Evolutionary conservation across 768 basidiomycete genomes (phyloP).

Genomic region (Psilocybe cyanescens): DNA sequence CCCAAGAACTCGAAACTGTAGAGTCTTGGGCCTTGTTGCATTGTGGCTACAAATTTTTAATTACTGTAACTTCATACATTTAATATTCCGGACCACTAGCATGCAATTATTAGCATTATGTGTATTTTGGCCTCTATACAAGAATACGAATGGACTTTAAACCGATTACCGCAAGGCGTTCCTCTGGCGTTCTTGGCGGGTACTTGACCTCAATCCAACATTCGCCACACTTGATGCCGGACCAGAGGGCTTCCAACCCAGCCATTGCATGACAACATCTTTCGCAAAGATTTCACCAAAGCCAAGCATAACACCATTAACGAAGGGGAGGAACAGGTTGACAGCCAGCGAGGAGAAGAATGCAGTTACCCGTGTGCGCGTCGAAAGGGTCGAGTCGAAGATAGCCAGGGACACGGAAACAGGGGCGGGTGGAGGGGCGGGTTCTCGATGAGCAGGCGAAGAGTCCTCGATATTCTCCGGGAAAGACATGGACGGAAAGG

Average conservation of each 20-base stretch:
- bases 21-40: constrained; percentile 5
- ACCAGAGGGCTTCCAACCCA: constrained; percentile 46
- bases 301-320: constrained; percentile 96
- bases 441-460: constrained; percentile 36
- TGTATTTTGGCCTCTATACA: neutral
- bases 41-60: neutral
- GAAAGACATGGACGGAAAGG: constrained; percentile 82
- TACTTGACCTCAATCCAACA: constrained; percentile 27
- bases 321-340: constrained; percentile 84
- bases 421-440: constrained; percentile 29
- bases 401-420: constrained; percentile 67
- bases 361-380: constrained; percentile 69
- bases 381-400: constrained; percentile 69
- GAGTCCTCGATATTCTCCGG: constrained; percentile 64
- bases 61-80: constrained; percentile 1
- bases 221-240: constrained; percentile 42
- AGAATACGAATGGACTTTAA: neutral
- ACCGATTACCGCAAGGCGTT: constrained; percentile 4
- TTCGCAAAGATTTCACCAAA: constrained; percentile 94
- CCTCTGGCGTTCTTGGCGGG: constrained; percentile 28
- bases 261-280: constrained; percentile 63
- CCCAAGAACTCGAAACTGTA: constrained; percentile 71
- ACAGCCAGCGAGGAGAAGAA: constrained; percentile 78
- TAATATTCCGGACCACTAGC: constrained; percentile 3
- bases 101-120: constrained; percentile 6